Base-by-base conservation (phyloP, 2,329 filamentous ascomycete genomes). In the Paraphoma chrysanthemicola region DNA sequence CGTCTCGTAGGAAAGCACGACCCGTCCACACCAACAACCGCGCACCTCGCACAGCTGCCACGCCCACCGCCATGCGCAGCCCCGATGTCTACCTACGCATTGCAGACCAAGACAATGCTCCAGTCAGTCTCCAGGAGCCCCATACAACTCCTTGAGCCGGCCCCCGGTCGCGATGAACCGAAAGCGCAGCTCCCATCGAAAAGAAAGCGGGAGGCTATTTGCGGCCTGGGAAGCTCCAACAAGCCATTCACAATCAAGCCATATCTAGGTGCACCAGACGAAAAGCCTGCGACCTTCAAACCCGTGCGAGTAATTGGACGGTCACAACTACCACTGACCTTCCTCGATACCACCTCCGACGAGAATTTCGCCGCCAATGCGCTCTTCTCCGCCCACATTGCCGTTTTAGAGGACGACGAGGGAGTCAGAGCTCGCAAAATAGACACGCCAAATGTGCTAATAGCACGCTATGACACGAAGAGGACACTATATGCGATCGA, bases 401-500 rank as follows among this genome's bases (percentile, higher is more conserved):
- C 72, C 16, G 52, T 72, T 6, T 62, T 78, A 16, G 76, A 78
- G 54, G 45, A 53, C 12, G 41, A 62, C 31, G 38, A 59, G 39
- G 56, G 56, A 7, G n/a, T n/a, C 10, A 51, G 55, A 12, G 14
- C 29, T 9, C 30, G 16, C 8, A 17, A 7, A 12, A 30, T 56
- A 0, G 53, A 64, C 4, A 53, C 42, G 8, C 54, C 67, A 2
- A 71, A 62, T 47, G 64, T 78, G 29, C 73, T 78, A 30, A 63
- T 78, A 52, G 75, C 75, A 41, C 67, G 69, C 6, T 51, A 69
- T 39, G 73, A 75, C 42, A 58, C 63, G 7, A 71, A 94, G 62
- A 90, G 91, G 77, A 86, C 88, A 0, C 74, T 98, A 2, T 97
- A 93, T 90, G 86, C 87, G 52, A 91, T 93, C 31, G 90, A 93